Base-by-base conservation (phyloP, 768 basidiomycete species). In the Clitopilus passeckerianus region DNA sequence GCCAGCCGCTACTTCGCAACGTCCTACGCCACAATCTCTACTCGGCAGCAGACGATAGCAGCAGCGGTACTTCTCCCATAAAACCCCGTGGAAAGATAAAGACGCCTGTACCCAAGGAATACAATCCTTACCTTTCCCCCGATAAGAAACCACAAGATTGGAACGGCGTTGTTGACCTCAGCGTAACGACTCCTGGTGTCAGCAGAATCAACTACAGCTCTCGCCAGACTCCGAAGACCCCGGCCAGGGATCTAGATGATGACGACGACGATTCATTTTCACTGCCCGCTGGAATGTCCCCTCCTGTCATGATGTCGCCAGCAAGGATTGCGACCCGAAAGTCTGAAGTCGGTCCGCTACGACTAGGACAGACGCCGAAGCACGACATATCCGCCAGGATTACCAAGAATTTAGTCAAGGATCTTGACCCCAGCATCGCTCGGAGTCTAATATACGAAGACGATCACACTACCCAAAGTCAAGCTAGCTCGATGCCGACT, bases 91-190 rank as follows among this genome's bases (percentile, higher is more conserved):
- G 68, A 34, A 86, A 86, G 65, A 72, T 75, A 16, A 84, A 85
- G 68, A 85, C 87, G 0, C 87, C 87, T 2, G 70, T 80, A 9
- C 71, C 78, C 18, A 85, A 83, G 61, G 72, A 72, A 30, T 72
- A 77, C 12, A 89, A 89, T 59, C 85, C 86, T 1, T 86, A 88
- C 67, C 77, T 90, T 6, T 79, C 86, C 0, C 68, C 78, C 3
- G 76, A 80, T 53, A 72, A 73, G 1, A 68, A 79, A 6, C 80
- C 86, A 1, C 70, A 73, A 9, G 72, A 85, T 15, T 91, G 90
- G 89, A 82, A 82, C 65, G 90, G 90, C 9, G 71, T 93, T 34
- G 86, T 92, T 34, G 84, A 95, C 71, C 80, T 92, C 2, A 77
- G 80, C 16, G 72, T 81, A 16, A 65, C 74, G 20, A 83, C 83